A percentile compares a stretch with the other conserved stretches of the same genome.
phyloP scores from a whole-genome alignment of 768 basidiomycete genomes.

The Russula abietina region DNA sequence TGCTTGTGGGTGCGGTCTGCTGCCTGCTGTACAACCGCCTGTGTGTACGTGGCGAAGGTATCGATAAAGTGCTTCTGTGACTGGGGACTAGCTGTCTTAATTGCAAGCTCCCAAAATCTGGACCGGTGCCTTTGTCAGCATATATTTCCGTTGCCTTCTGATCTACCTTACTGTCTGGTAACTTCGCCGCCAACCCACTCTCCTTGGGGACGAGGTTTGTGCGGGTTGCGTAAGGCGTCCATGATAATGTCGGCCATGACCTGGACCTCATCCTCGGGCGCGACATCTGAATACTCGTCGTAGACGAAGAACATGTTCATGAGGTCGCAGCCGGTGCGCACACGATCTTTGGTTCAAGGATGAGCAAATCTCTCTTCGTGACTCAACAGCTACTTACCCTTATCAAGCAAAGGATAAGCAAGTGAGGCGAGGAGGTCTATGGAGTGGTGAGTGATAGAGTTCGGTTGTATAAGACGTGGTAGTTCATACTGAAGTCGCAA shows the following conservation, averaged over 20 bases:
- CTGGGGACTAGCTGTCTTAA: slow-evolving; percentile 20
- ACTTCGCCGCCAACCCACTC: slow-evolving; percentile 27
- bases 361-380: neutral
- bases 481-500: slow-evolving; percentile 27
- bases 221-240: slow-evolving; percentile 27
- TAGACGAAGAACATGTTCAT: slow-evolving; percentile 30
- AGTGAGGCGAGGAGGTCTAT: slow-evolving; percentile 27
- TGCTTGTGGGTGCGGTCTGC: slow-evolving; percentile 21
- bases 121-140: neutral
- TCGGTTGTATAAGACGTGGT: neutral
- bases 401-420: slow-evolving; percentile 26
- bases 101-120: slow-evolving; percentile 27
- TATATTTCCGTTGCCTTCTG: neutral
- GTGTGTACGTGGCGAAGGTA: slow-evolving; percentile 22
- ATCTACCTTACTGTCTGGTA: slow-evolving; percentile 23
- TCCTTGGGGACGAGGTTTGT: slow-evolving; percentile 23
- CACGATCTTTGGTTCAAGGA: slow-evolving; percentile 6
- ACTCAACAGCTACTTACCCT: slow-evolving; percentile 12
- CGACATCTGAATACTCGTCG: slow-evolving; percentile 28
- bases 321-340: slow-evolving; percentile 27
- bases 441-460: neutral
- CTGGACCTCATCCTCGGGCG: slow-evolving; percentile 22
- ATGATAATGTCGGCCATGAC: slow-evolving; percentile 25
- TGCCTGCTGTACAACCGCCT: slow-evolving; percentile 22
- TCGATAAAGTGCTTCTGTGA: slow-evolving; percentile 24